phyloP scores from a whole-genome alignment of 2,329 filamentous ascomycete species.

The Cordyceps tenuipes region DNA sequence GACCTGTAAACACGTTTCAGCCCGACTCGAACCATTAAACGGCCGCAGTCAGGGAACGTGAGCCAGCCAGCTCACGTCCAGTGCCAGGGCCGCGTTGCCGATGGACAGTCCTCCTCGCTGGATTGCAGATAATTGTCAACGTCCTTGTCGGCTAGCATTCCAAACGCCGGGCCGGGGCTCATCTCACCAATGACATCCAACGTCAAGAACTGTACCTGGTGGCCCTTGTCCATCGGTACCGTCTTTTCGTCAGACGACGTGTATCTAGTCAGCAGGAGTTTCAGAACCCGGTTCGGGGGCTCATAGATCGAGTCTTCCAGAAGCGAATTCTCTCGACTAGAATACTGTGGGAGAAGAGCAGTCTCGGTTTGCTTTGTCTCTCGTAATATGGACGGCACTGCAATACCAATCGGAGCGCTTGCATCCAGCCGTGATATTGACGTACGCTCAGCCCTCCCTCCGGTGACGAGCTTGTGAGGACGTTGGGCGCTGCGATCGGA shows the following conservation, averaged over 20 bases:
- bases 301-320: constrained; percentile 42
- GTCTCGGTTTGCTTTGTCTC: background rate
- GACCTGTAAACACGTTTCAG: too few species aligned
- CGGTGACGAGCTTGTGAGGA: constrained; percentile 40
- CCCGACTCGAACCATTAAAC: background rate
- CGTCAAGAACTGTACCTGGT: constrained; percentile 41
- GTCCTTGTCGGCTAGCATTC: constrained; percentile 40
- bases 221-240: constrained; percentile 36
- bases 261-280: constrained; percentile 37
- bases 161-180: constrained; percentile 41
- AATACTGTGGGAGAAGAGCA: constrained; percentile 32
- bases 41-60: constrained; percentile 22
- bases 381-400: constrained; percentile 32
- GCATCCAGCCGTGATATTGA: constrained; percentile 34
- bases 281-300: constrained; percentile 35
- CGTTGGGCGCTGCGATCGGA: constrained; percentile 35
- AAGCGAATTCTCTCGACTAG: constrained; percentile 44
- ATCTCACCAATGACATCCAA: constrained; percentile 45
- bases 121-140: constrained; percentile 31
- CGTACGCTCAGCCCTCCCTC: constrained; percentile 39
- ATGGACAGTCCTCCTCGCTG: constrained; percentile 24
- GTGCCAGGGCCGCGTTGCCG: constrained; percentile 19
- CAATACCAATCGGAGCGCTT: constrained; percentile 35
- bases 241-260: constrained; percentile 22
- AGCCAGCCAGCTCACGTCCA: constrained; percentile 22